These are phyloP conservation scores for Dimocarpus longan DNA, from an alignment of 345 rosid genomes.

Conservation along the genomic window DNA sequence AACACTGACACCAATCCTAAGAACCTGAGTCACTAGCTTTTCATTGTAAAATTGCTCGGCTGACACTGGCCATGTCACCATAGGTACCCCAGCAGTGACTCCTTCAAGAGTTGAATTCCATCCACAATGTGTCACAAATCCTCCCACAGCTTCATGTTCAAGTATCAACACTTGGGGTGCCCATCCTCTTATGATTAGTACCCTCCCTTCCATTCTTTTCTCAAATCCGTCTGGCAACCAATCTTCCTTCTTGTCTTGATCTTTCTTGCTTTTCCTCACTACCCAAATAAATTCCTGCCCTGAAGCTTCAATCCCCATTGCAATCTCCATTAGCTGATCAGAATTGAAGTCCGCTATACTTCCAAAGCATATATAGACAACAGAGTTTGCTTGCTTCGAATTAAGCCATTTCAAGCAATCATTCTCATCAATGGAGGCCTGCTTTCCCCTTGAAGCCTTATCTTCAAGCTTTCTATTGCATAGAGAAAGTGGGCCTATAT, in stretches of 20 bases:
- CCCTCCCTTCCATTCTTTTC: slow-evolving; percentile 31
- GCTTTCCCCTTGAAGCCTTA: slow-evolving; percentile 38
- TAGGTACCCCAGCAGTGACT: slow-evolving; percentile 46
- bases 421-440: slow-evolving; percentile 26
- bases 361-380: slow-evolving; percentile 53
- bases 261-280: slow-evolving; percentile 21
- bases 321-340: slow-evolving; percentile 46
- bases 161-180: slow-evolving; percentile 66
- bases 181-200: slow-evolving; percentile 48
- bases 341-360: slow-evolving; percentile 28
- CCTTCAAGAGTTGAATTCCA: slow-evolving; percentile 72
- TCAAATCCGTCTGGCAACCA: slow-evolving; percentile 48
- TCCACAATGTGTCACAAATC: slow-evolving; percentile 70
- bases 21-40: slow-evolving; percentile 43
- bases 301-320: slow-evolving; percentile 42
- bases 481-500: slow-evolving; percentile 54
- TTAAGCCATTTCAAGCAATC: slow-evolving; percentile 52
- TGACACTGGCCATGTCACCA: slow-evolving; percentile 63
- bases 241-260: slow-evolving; percentile 23
- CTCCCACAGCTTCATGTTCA: slow-evolving; percentile 59
- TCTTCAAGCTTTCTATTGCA: slow-evolving; percentile 34
- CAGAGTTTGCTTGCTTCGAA: slow-evolving; percentile 39
- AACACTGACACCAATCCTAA: slow-evolving; percentile 41
- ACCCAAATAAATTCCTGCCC: slow-evolving; percentile 54
- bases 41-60: slow-evolving; percentile 72